Conservation (phyloP, 345 rosid genomes). For the Geranium brycei region DNA sequence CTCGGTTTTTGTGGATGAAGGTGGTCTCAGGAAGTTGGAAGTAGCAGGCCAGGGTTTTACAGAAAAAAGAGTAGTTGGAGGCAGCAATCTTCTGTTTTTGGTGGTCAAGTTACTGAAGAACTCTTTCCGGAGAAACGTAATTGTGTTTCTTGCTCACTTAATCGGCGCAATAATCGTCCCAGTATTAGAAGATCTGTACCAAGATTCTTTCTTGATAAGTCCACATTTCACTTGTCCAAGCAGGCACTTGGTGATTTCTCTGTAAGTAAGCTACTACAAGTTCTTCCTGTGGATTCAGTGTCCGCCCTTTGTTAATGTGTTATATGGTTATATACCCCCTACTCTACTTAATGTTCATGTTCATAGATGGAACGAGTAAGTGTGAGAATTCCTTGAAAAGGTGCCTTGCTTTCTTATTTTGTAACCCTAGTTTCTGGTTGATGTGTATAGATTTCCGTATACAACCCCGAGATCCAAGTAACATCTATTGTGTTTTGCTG, state of each 20-base stretch:
- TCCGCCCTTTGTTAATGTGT: not conserved
- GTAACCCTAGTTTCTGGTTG: too few species aligned
- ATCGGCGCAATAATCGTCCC: slow-evolving; percentile 22
- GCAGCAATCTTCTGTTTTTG: slow-evolving; percentile 20
- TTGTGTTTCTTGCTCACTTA: slow-evolving; percentile 33
- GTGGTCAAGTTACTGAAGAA: slow-evolving; percentile 15
- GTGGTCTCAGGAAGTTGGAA: slow-evolving; percentile 18
- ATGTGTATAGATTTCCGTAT: too few species aligned
- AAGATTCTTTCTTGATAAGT: slow-evolving; percentile 46
- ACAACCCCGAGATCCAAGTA: too few species aligned
- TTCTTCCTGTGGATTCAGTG: not conserved
- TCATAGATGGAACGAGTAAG: not conserved
- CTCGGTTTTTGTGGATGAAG: slow-evolving; percentile 22
- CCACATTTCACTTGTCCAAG: slow-evolving; percentile 35
- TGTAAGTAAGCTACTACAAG: slow-evolving; percentile 26
- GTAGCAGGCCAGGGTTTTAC: slow-evolving; percentile 14
- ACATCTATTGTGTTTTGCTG: too few species aligned
- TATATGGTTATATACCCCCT: not conserved
- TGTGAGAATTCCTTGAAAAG: not conserved
- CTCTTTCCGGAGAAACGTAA: slow-evolving; percentile 22
- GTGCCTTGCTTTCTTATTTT: not conserved
- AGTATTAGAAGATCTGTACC: slow-evolving; percentile 23
- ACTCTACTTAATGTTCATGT: not conserved
- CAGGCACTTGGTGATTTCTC: slow-evolving; percentile 17
- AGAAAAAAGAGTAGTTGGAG: slow-evolving; percentile 27